A percentile compares a stretch with the other conserved stretches of the same genome.
Conservation (phyloP, 805 yeast species). For the Nakazawaea peltata region DNA sequence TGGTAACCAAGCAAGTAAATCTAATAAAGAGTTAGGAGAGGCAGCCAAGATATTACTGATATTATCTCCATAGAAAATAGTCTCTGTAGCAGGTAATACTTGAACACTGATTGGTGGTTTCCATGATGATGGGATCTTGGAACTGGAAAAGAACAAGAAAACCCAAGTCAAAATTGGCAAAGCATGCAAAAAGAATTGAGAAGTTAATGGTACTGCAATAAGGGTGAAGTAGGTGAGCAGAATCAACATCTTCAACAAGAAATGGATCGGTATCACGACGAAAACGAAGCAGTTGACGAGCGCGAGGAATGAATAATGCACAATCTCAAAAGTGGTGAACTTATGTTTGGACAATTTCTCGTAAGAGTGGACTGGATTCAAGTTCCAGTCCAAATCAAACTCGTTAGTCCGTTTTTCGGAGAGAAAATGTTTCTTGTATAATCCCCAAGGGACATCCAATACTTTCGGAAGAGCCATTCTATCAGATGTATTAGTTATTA, state of each 20-base stretch:
- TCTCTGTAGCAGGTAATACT: conserved; percentile 84
- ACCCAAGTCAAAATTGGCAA: conserved; percentile 84
- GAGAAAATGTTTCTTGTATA: conserved; percentile 6
- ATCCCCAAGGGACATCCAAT: conserved; percentile 1
- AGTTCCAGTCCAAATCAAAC: conserved; percentile 9
- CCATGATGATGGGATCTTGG: conserved; percentile 63
- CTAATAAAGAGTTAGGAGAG: conserved; percentile 54
- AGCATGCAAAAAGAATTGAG: conserved; percentile 79
- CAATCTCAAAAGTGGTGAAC: conserved; percentile 5
- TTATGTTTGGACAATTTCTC: conserved; percentile 3
- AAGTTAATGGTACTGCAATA: conserved; percentile 61
- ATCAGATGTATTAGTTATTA: no score
- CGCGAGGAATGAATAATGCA: conserved; percentile 40
- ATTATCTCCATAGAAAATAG: conserved; percentile 87
- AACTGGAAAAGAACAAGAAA: conserved; percentile 69
- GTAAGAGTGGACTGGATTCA: conserved; percentile 7
- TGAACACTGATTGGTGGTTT: conserved; percentile 89
- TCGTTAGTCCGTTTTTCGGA: conserved; percentile 9
- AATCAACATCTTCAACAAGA: conserved; percentile 25
- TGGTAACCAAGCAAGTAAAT: conserved; percentile 91
- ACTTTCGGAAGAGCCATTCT: neutral
- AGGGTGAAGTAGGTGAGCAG: conserved; percentile 35
- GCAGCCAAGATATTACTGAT: conserved; percentile 78
- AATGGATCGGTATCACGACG: conserved; percentile 45
- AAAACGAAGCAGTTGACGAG: conserved; percentile 52